Base-by-base conservation (phyloP, 2,329 filamentous ascomycete genomes). In the Colletotrichum trifolii region DNA sequence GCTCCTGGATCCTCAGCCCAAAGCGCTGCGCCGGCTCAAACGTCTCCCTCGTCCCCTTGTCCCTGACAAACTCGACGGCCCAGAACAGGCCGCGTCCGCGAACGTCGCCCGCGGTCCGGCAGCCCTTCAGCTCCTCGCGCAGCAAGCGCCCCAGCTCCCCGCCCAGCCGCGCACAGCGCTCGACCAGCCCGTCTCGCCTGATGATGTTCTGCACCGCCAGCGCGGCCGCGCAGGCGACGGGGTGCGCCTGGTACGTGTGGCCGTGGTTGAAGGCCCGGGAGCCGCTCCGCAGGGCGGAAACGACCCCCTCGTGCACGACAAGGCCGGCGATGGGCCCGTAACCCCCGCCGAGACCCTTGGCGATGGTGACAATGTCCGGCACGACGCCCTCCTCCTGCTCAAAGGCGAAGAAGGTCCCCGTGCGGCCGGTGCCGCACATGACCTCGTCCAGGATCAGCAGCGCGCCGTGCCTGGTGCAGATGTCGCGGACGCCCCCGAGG, bases 391-490 rank as follows among this genome's bases (percentile, higher is more conserved):
- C 70, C 53, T 89, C 84, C 50, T 89, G 83, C 71, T 91, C 81
- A 83, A 86, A 91, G 0, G 87, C 86, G 74, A 91, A 85, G 69
- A 91, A 75, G 6, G 80, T 85, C 0, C 88, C 88, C 0, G 82
- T 84, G 3, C 89, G 82, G 3, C 89, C 89, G 75, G 87, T 86
- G 9, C 89, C 89, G 54, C 85, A 89, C 90, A 93, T 93, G 64
- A 93, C 83, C 73, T 87, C 83, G 60, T 87, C 85, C 0, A 87
- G 67, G n/a, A 87, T 80, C 6, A 89, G 77, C 2, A 89, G 78
- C 0, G 84, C 82, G 2, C 83, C 84, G 61, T 89, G 76, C 59
- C 81, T 82, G 25, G 84, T 78, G 71, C 87, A 89, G 0, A 90
- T 77, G 0, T 74, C 71, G 55, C 82, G 79, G 64, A 88, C 78